Evolutionary conservation across 192 early-diverging fungal species (phyloP).

Genomic region (Phlyctochytrium arcticum): DNA sequence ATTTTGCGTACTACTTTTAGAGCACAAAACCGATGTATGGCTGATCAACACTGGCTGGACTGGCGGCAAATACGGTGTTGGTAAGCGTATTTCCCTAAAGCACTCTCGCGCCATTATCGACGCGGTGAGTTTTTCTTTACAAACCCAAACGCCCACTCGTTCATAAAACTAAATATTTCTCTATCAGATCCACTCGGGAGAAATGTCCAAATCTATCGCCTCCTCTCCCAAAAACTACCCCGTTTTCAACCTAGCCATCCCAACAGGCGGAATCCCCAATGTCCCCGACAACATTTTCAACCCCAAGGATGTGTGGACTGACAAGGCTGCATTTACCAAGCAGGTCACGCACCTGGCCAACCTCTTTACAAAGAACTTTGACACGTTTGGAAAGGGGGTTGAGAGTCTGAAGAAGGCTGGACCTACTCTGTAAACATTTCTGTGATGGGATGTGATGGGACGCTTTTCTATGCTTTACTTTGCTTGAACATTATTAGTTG

Average conservation of each 20-base stretch:
- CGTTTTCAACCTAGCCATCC: conserved; percentile 83
- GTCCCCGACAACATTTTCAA: conserved; percentile 84
- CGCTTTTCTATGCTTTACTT: too few relatives aligned
- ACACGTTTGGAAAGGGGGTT: conserved; percentile 64
- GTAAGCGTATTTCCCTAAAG: conserved; percentile 81
- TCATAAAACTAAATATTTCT: background rate
- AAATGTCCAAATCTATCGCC: conserved; percentile 48
- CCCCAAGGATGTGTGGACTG: conserved; percentile 81
- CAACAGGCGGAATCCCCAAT: conserved; percentile 56
- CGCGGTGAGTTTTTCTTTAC: conserved; percentile 50
- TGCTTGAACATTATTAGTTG: too few relatives aligned
- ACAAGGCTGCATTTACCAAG: conserved; percentile 57
- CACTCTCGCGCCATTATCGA: conserved; percentile 91
- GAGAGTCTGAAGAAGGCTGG: conserved; percentile 18
- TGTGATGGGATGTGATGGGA: too few relatives aligned
- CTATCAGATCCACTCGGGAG: conserved; percentile 78
- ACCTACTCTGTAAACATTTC: conserved; percentile 9
- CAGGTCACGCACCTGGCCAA: conserved; percentile 71
- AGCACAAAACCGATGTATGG: conserved; percentile 77
- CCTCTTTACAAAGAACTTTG: conserved; percentile 89
- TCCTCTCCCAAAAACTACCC: conserved; percentile 65
- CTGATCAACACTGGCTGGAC: conserved; percentile 89
- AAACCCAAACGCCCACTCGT: too few relatives aligned
- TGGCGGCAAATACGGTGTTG: conserved; percentile 78
- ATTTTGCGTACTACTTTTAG: background rate